phyloP scores from a whole-genome alignment of 2,329 filamentous ascomycete genomes.

The Cercospora canescens region DNA sequence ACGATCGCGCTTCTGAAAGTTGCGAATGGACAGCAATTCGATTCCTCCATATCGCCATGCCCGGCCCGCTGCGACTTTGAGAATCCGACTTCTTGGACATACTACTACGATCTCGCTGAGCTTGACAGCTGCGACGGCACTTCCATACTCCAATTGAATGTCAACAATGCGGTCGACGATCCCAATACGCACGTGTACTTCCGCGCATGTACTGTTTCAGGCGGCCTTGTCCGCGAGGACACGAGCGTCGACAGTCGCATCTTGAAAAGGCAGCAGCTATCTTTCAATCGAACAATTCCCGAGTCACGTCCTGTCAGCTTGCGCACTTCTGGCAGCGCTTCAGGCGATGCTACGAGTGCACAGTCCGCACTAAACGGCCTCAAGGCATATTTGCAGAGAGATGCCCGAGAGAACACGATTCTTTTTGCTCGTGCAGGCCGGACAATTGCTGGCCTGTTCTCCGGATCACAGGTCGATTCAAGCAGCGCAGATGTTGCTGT shows the following conservation, averaged over 20 bases:
- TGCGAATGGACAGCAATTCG: neutral
- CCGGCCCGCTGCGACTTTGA: neutral
- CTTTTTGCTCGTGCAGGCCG: neutral
- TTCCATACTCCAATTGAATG: conserved; percentile 9
- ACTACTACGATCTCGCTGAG: conserved; percentile 3
- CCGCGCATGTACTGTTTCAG: conserved; percentile 12
- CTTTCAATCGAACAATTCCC: neutral
- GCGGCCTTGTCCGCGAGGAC: conserved; percentile 1
- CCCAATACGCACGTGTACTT: conserved; percentile 6
- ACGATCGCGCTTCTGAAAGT: neutral
- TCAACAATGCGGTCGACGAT: conserved; percentile 15
- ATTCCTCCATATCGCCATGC: neutral
- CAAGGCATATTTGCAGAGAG: neutral
- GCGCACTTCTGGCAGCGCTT: neutral
- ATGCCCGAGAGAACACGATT: neutral
- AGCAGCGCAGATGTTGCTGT: neutral
- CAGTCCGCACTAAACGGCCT: neutral
- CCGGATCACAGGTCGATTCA: neutral
- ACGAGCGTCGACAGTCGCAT: neutral
- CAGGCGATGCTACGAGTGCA: neutral
- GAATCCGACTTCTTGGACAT: conserved; percentile 2
- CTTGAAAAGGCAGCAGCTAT: neutral
- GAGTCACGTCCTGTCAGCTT: neutral
- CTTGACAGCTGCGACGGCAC: conserved; percentile 14
- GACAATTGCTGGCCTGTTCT: neutral